Conservation (phyloP, 2,329 filamentous ascomycete species). For the Clonostachys rosea region DNA sequence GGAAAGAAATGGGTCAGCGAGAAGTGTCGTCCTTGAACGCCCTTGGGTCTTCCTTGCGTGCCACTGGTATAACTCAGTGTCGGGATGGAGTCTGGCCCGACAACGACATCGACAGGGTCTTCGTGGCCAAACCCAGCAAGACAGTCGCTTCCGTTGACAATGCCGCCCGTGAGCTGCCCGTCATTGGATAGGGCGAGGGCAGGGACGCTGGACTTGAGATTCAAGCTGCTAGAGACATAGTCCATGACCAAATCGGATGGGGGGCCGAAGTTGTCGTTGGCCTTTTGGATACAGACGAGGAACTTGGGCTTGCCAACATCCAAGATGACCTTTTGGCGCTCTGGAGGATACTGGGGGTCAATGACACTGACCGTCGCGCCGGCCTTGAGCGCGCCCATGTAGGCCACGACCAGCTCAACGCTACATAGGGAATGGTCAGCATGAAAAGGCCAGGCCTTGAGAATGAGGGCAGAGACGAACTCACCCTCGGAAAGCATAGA, state of each 20-base stretch:
- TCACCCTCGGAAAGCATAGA: constrained; percentile 63
- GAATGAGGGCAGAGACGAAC: too few species aligned
- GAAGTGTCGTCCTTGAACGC: constrained; percentile 84
- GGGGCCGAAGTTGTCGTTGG: constrained; percentile 45
- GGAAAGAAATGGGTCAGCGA: constrained; percentile 80
- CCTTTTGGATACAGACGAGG: constrained; percentile 63
- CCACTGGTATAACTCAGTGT: constrained; percentile 72
- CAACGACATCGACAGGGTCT: constrained; percentile 59
- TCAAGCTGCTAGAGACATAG: constrained; percentile 70
- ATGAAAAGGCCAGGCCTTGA: too few species aligned
- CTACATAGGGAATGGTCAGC: constrained; percentile 32
- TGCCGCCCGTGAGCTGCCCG: constrained; percentile 68
- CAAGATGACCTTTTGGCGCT: constrained; percentile 53
- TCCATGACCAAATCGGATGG: constrained; percentile 40
- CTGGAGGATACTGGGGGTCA: constrained; percentile 52
- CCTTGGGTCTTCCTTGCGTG: constrained; percentile 76
- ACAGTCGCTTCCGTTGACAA: constrained; percentile 55
- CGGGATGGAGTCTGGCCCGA: constrained; percentile 81
- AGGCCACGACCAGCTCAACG: constrained; percentile 61
- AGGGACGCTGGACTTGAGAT: constrained; percentile 70
- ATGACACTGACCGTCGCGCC: constrained; percentile 63
- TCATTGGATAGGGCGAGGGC: constrained; percentile 67
- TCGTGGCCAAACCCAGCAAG: constrained; percentile 46
- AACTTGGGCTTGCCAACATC: constrained; percentile 72
- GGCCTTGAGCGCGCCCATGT: constrained; percentile 69